phyloP scores from a whole-genome alignment of 2,329 filamentous ascomycete genomes.

The Monosporascus sp. region DNA sequence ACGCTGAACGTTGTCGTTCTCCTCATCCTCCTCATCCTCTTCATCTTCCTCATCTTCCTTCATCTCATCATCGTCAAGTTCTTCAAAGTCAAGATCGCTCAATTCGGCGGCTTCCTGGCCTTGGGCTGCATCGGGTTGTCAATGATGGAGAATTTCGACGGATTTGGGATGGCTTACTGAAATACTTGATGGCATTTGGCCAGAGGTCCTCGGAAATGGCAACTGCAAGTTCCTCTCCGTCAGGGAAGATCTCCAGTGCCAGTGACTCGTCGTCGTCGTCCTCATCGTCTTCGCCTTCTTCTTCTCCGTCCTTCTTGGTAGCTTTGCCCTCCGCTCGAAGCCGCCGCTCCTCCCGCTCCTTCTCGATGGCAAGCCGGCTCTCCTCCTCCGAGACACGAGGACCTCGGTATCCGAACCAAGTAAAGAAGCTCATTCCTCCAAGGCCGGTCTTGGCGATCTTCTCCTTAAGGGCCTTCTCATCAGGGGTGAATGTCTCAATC shows the following conservation, averaged over 20 bases:
- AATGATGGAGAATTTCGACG: conserved; percentile 21
- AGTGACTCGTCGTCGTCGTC: conserved; percentile 59
- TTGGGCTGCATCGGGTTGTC: conserved; percentile 46
- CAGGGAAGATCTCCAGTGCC: conserved; percentile 80
- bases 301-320: conserved; percentile 46
- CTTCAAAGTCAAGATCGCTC: conserved; percentile 66
- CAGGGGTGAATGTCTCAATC: conserved; percentile 45
- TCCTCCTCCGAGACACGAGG: conserved; percentile 68
- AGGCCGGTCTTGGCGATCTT: conserved; percentile 58
- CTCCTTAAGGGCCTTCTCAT: conserved; percentile 48
- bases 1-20: conserved; percentile 37
- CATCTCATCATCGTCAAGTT: conserved; percentile 32
- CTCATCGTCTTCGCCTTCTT: conserved; percentile 53
- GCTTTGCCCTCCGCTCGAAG: conserved; percentile 46
- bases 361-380: conserved; percentile 55
- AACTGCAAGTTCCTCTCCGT: conserved; percentile 76
- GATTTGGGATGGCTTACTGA: conserved; percentile 56
- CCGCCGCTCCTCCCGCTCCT: conserved; percentile 53
- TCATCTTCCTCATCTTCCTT: conserved; percentile 16
- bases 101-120: conserved; percentile 65
- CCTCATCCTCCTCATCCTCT: conserved; percentile 31
- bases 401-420: conserved; percentile 78
- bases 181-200: conserved; percentile 85
- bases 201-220: conserved; percentile 82
- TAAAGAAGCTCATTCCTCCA: conserved; percentile 74